Evolutionary conservation across 768 basidiomycete species (phyloP).

Genomic region (Mycena galericulata): DNA sequence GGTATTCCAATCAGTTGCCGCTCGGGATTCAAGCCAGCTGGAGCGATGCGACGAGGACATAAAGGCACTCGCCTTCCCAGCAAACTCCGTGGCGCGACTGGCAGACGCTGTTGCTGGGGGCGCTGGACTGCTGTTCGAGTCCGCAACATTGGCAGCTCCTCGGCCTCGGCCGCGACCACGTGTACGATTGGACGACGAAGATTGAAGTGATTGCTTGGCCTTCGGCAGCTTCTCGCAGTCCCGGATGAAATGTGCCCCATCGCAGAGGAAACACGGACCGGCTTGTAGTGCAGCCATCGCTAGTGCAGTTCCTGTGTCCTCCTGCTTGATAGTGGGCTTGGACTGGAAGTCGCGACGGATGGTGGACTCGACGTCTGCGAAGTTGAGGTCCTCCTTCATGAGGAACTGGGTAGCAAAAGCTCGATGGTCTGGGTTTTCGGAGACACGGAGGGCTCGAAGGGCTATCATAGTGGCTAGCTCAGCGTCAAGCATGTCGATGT

Average conservation of each 20-base stretch:
- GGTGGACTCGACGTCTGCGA: constrained; percentile 13
- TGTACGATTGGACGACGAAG: not conserved
- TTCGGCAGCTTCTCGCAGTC: constrained; percentile 14
- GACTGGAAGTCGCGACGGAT: constrained; percentile 15
- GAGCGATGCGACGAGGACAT: not conserved
- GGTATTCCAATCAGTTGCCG: constrained; percentile 40
- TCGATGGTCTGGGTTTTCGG: constrained; percentile 1
- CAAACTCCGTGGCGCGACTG: constrained; percentile 21
- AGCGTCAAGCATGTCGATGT: constrained; percentile 10
- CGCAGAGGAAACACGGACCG: constrained; percentile 26
- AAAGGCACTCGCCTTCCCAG: constrained; percentile 31
- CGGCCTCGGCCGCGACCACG: constrained; percentile 7
- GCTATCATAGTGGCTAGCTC: constrained; percentile 25
- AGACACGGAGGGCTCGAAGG: constrained; percentile 19
- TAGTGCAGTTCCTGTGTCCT: not conserved
- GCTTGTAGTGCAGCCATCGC: constrained; percentile 17
- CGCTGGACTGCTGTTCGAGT: not conserved
- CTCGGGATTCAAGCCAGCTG: constrained; percentile 22
- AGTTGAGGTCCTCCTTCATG: constrained; percentile 22
- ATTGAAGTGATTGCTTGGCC: not conserved
- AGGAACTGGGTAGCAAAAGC: constrained; percentile 7
- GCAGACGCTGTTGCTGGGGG: not conserved
- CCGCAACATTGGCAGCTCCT: constrained; percentile 1
- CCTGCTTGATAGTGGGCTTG: constrained; percentile 11
- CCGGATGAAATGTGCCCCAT: constrained; percentile 13